Base-by-base conservation (phyloP, 805 yeast species). In the Teunomyces lycoperdinae region DNA sequence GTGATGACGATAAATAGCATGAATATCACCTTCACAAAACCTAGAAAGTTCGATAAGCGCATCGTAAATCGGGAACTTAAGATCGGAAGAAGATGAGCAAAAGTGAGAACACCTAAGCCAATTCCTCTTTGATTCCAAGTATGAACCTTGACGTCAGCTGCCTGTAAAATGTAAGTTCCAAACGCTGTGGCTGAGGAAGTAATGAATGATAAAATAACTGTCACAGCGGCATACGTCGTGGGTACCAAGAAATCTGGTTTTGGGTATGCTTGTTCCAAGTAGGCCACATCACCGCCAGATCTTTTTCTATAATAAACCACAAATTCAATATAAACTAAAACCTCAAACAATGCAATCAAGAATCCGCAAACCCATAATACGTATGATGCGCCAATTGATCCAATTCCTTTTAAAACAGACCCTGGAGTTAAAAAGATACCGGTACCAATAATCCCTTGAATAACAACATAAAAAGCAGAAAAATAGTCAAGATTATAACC, bases 381-480 rank as follows among this genome's bases (percentile, higher is more conserved):
- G 45, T 72, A 74, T 4, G 73, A 56, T 5, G 74, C 69, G 26
- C 79, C 79, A 39, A 75, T 54, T 1, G 76, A 69, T 1, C 78
- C 78, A 47, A 72, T 63, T 2, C 73, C 64, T 13, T 58, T 61
- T 13, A 76, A 74, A 49, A 85, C 76, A 1, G 81, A 72, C 2
- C 84, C 79, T 4, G 90, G 87, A 0, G 87, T 83, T 9, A 86
- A 80, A 62, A 85, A 85, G 44, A 85, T 84, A 66, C 90, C 90
- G 0, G 90, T 85, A 52, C 91, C 91, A 41, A 85, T 73, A 70
- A 85, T 80, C 54, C 90, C 80, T 53, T 84, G 85, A 57, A 84
- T 71, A 47, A 84, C 80, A 47, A 84, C 67, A 44, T 85, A 85
- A 45, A 84, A 75, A 46, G 90, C 87, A 42, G 85, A 51, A 13